Evolutionary conservation across 805 yeast genomes (phyloP), one percentile per base, ranked within the genome.

Genomic region (Saccharomycopsis olivae): DNA sequence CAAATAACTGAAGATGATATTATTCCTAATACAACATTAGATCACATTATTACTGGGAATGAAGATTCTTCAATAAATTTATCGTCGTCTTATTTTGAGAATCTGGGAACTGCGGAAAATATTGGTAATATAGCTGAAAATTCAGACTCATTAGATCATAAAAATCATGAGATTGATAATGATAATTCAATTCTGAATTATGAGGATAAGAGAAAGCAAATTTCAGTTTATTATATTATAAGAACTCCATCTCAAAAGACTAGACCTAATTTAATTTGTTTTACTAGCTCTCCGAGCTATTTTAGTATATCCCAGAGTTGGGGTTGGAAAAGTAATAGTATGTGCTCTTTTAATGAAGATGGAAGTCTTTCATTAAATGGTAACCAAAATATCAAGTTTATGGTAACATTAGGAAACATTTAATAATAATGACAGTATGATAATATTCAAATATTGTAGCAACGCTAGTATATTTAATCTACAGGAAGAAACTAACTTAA

Each of bases 311-410:
- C 73, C 1, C 78, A 73, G 52, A 69, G 75, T 46, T 72, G 78
- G 78, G 78, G 78, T 0, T 72, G 78, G 78, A 71, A 71, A 43
- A 67, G 74, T 46, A 68, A 65, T 37, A 67, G 71, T 34, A 64
- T 72, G 68, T 71, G 74, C 38, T 57, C 66, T 3, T 69, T 70
- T 48, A 62, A 67, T 36, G 73, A 69, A 32, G 68, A 65, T 49
- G 72, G 73, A 3, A 58, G 64, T 0, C 58, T 67, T 44, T 62
- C 65, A 4, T 60, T 56, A 18, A 33, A 38, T 4, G 69, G 65
- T 4, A 70, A 66, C 42, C 66, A 65, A 38, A 60, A 63, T 15
- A 45, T 69, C 38, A 68, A 68, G 50, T 70, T 70, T 43, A 68
- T 66, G 69, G 67, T 70, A 33, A 66, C 66, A 17, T 48, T 70